Base-by-base conservation (phyloP, 108 stramenopile species). In the Pseudonitzschia pungens region DNA sequence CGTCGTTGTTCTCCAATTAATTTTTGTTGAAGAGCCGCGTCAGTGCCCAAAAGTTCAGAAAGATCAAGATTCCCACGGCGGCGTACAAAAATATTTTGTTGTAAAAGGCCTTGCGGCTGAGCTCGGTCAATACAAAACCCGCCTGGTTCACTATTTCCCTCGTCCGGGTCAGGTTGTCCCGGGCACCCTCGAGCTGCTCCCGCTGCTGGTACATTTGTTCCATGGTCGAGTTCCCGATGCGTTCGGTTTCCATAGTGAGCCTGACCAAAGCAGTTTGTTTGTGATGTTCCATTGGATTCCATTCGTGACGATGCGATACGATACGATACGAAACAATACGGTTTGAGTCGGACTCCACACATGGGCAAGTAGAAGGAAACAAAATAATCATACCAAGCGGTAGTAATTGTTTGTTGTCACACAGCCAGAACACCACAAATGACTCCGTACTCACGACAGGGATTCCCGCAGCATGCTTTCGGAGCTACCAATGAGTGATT, bases 381-480 rank as follows among this genome's bases (percentile, higher is more conserved):
- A 31, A 69, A 36, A 2, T 36, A 6, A n/a, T n/a, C 36, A 6
- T 36, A 6, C 36, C 12, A 48, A n/a, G n/a, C n/a, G n/a, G n/a
- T n/a, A n/a, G n/a, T n/a, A n/a, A n/a, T n/a, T n/a, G n/a, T n/a
- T n/a, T n/a, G n/a, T n/a, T 10, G 10, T 51, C 50, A 51, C 10
- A n/a, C 16, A 51, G 3, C 32, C 64, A 7, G 22, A 65, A 65
- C n/a, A n/a, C n/a, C n/a, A n/a, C n/a, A 18, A 16, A 28, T 18
- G 20, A n/a, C 31, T 14, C 14, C 2, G 22, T 68, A 83, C 85
- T 81, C 68, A 84, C 81, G 85, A 79, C 54, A 84, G 85, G 8
- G 90, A 78, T 70, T 94, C 89, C 50, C 86, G 78, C 60, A 94
- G 68, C 73, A 94, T 70, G 57, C 87, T 81, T 43, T 91, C 90